These are phyloP conservation scores for Ganoderma boninense DNA, from an alignment of 1,284 basidiomycete species.

Conservation along the genomic window DNA sequence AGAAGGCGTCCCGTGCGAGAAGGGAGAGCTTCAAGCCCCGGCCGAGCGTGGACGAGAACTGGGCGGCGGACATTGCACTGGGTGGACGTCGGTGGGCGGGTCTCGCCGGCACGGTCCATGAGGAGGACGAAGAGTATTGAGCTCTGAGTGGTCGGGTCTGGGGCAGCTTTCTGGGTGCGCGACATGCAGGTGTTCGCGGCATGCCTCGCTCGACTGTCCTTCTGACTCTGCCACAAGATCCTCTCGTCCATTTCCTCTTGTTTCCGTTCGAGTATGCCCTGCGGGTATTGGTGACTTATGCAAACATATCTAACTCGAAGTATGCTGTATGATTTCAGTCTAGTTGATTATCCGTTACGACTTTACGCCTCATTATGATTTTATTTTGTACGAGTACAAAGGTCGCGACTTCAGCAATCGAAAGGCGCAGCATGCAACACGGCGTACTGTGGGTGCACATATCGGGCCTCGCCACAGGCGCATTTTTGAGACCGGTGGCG, in stretches of 20 bases:
- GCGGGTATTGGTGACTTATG: conserved; percentile 22
- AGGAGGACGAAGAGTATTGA: conserved; percentile 48
- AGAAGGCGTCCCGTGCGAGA: conserved; percentile 57
- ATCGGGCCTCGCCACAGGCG: no score
- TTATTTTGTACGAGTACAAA: conserved; percentile 12
- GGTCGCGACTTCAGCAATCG: not conserved
- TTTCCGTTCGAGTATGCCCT: conserved; percentile 1
- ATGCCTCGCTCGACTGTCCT: not conserved
- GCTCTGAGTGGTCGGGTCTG: not conserved
- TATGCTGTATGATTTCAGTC: conserved; percentile 20
- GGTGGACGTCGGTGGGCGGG: conserved; percentile 40
- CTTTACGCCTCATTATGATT: conserved; percentile 17
- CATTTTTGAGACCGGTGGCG: no score
- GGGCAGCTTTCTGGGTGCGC: not conserved
- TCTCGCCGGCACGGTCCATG: conserved; percentile 42
- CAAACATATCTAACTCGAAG: conserved; percentile 28
- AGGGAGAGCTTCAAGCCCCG: conserved; percentile 83
- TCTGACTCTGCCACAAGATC: not conserved
- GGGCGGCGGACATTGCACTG: conserved; percentile 28
- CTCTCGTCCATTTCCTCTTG: not conserved
- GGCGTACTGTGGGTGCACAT: no score
- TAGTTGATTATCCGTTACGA: conserved; percentile 21
- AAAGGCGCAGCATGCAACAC: not conserved
- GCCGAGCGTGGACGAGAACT: conserved; percentile 64
- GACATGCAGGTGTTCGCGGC: conserved; percentile 5